Base-by-base conservation (phyloP, 1,139 yeast species). In the Yueomyces sp. region DNA sequence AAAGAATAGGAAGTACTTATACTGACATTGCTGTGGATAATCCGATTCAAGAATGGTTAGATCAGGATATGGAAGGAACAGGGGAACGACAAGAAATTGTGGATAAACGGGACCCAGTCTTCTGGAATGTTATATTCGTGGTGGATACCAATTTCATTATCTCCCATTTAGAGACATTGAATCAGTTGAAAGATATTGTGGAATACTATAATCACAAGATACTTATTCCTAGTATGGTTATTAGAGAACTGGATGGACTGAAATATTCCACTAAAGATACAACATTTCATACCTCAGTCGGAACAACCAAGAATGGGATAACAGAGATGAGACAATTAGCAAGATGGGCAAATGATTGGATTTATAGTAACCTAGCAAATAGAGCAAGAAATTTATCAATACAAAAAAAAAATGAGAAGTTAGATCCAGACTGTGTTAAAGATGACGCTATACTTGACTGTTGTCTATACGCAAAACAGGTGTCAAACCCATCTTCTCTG, bases 401-500 rank as follows among this genome's bases (percentile, higher is more conserved):
- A 0, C 96, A 89, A 57, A 75, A 70, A 49, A 44, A 72, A 35
- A 63, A 66, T 29, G 85, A 87, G 54, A 63, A 67, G 36, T 45
- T 78, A 52, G 76, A 65, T 46, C 50, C 53, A 41, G 42, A 56
- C 4, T 59, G 77, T 1, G 48, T 47, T 0, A 81, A 83, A 44
- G 97, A 89, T 58, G 95, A 87, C 53, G 73, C 95, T 0, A 87
- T 89, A 47, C 62, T 87, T 35, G 96, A 89, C 60, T 86, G 96
- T 57, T 82, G 95, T 53, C 54, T 81, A 30, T 87, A 72, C 55
- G 78, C 79, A 47, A 69, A 73, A 48, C 60, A 68, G 27, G 57
- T 58, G 28, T 57, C 69, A 11, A 47, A 56, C 19, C 5, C 6
- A 6, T 11, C 19, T 4, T 65, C 70, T 38, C 64, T 85, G 41